Percentiles rank a stretch among this genome's conserved stretches.
Evolutionary conservation across 768 basidiomycete species (phyloP).

Genomic region (Kondoa subrosea): DNA sequence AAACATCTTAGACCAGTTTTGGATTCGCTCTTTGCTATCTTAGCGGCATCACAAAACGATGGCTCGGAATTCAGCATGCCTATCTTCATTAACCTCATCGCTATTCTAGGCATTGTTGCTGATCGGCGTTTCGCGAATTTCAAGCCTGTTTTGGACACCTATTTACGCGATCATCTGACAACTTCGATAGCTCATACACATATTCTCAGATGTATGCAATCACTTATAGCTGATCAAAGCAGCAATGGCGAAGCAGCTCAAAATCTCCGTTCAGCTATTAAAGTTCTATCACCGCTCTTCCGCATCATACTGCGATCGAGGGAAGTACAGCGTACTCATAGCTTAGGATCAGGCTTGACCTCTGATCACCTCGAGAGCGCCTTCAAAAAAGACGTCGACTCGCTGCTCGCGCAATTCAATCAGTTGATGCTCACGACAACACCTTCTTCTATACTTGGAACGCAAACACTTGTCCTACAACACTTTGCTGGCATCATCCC

Average conservation of each 20-base stretch:
- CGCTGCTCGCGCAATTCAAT: slow-evolving; percentile 64
- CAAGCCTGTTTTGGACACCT: slow-evolving; percentile 78
- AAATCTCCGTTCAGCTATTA: slow-evolving; percentile 67
- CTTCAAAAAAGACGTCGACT: slow-evolving; percentile 66
- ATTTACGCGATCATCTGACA: slow-evolving; percentile 68
- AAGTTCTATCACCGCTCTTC: slow-evolving; percentile 95
- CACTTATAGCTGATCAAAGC: slow-evolving; percentile 50
- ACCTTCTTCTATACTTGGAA: slow-evolving; percentile 80
- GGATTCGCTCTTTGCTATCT: slow-evolving; percentile 77
- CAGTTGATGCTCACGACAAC: slow-evolving; percentile 66
- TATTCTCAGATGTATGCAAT: slow-evolving; percentile 74
- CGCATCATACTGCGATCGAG: slow-evolving; percentile 81
- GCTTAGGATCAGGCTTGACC: slow-evolving; percentile 62
- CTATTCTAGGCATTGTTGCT: slow-evolving; percentile 76
- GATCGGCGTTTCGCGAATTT: slow-evolving; percentile 92
- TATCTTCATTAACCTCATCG: slow-evolving; percentile 79
- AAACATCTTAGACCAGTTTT: slow-evolving; percentile 43
- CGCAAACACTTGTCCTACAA: slow-evolving; percentile 70
- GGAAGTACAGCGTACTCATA: slow-evolving; percentile 40
- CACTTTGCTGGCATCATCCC: slow-evolving; percentile 79
- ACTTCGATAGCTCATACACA: slow-evolving; percentile 63
- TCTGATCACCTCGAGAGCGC: slow-evolving; percentile 66
- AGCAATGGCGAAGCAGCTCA: slow-evolving; percentile 56
- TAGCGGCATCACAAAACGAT: slow-evolving; percentile 57
- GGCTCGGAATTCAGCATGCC: slow-evolving; percentile 62